Evolutionary conservation across 139 green algal species (phyloP), one percentile per base, ranked within the genome.

Genomic region (Ettlia oleoabundans): DNA sequence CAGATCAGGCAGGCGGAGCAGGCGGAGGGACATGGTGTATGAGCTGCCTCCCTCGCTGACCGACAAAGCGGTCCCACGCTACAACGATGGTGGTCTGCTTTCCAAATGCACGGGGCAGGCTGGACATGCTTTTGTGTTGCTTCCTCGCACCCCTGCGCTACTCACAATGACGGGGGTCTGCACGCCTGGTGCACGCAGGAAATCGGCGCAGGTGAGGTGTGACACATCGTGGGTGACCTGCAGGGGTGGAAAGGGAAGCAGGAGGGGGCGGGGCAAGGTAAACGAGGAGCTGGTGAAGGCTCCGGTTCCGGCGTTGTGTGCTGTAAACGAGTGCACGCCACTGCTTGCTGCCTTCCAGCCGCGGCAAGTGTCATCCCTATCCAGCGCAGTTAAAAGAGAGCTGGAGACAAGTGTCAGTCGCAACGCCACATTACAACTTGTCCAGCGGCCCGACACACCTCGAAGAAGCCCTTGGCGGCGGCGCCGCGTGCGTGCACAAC

Each of bases 401-500:
- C n/a, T n/a, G n/a, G 13, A 58, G 47, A 10, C 10, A 58, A 10
- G 19, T 24, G 38, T 21, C 67, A 35, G 30, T 37, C 35, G 3
- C 68, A 58, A 3, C 68, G 38, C 4, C 21, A 7, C 42, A 42
- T 22, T 19, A n/a, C 6, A 6, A 28, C 58, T 62, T n/a, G 37
- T 40, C 18, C 6, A 73, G 66, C 37, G 26, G 37, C 35, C 18
- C 28, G n/a, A 6, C 87, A 52, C 81, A 95, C 95, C 93, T 99
- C 96, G 78, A 99, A 99, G 82, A 98, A 99, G 52, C 96, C 96
- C 87, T 99, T 99, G n/a, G 94, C 96, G 18, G 86, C 87, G 30
- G 96, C 93, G 37, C 96, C 96, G n/a, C 96, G 92, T 0, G 96
- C 96, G 81, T 98, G 96, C 53, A 99, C 96, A 3, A 99, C 96